These are phyloP conservation scores for Podospora sp. DNA, from an alignment of 495 filamentous ascomycete species.

Conservation along the genomic window DNA sequence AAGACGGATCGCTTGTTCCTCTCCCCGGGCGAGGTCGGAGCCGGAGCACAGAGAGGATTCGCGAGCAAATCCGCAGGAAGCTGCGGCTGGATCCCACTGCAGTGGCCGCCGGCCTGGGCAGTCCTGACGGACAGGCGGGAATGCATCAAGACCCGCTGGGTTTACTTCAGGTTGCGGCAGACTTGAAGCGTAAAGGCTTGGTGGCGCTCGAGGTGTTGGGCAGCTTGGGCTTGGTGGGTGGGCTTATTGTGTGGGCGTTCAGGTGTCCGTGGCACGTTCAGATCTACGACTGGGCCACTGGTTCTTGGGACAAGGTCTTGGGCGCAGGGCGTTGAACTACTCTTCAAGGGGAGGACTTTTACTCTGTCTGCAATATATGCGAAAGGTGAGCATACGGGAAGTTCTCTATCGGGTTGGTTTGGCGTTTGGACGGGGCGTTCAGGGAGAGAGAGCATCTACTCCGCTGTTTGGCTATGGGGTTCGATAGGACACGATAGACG, in stretches of 20 bases:
- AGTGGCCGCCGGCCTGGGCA: neutral
- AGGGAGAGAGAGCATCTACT: slow-evolving; percentile 5
- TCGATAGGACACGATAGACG: neutral
- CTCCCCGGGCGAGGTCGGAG: slow-evolving; percentile 18
- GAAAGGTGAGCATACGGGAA: neutral
- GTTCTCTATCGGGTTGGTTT: neutral
- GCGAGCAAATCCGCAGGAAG: slow-evolving; percentile 18
- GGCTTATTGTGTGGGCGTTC: slow-evolving; percentile 66
- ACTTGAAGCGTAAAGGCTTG: slow-evolving; percentile 66
- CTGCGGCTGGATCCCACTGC: slow-evolving; percentile 12
- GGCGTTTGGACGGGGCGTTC: neutral
- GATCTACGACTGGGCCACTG: slow-evolving; percentile 28
- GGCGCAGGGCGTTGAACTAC: neutral
- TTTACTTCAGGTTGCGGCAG: slow-evolving; percentile 69
- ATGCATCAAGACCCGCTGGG: slow-evolving; percentile 71
- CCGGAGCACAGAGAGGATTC: slow-evolving; percentile 1
- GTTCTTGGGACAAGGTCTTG: slow-evolving; percentile 35
- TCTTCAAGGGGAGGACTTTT: neutral
- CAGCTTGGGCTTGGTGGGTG: slow-evolving; percentile 71
- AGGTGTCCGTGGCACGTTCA: slow-evolving; percentile 36
- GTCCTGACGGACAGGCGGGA: neutral
- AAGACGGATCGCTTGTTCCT: slow-evolving; percentile 69
- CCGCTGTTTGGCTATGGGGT: neutral
- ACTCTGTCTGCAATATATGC: neutral
- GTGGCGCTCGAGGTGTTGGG: slow-evolving; percentile 77